phyloP scores from a whole-genome alignment of 140 eudicot species.

The Ambrosia hybrid region DNA sequence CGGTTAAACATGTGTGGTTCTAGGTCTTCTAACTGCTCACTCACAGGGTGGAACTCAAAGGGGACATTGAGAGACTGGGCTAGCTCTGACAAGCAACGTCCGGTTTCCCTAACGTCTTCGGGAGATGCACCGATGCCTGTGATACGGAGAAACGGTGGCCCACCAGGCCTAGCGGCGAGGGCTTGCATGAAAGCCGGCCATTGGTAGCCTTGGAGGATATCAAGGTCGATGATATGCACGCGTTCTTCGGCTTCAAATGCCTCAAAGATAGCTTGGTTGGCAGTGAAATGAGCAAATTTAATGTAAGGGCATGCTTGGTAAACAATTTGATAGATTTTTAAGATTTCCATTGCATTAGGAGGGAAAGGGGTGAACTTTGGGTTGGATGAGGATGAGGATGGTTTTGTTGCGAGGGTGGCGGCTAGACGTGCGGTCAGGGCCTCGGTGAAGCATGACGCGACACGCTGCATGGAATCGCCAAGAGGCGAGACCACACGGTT shows the following conservation, averaged over 20 bases:
- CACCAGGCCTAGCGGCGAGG: slow-evolving; percentile 74
- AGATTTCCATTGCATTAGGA: slow-evolving; percentile 66
- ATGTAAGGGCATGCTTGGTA: slow-evolving; percentile 89
- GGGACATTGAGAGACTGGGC: slow-evolving; percentile 77
- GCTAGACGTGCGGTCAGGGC: slow-evolving; percentile 73
- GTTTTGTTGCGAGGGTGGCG: slow-evolving; percentile 62
- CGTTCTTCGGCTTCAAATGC: slow-evolving; percentile 82
- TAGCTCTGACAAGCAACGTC: slow-evolving; percentile 60
- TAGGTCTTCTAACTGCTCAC: slow-evolving; percentile 60
- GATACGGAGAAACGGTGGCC: slow-evolving; percentile 73
- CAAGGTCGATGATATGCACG: slow-evolving; percentile 77
- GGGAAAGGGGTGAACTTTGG: slow-evolving; percentile 73
- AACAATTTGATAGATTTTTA: slow-evolving; percentile 72
- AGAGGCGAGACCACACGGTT: slow-evolving; percentile 70
- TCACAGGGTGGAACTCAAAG: slow-evolving; percentile 70
- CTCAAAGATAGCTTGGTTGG: slow-evolving; percentile 83
- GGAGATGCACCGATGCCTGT: slow-evolving; percentile 74
- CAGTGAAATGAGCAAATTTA: slow-evolving; percentile 85
- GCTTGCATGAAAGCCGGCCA: slow-evolving; percentile 97
- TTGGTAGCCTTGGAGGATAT: slow-evolving; percentile 83
- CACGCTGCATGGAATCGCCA: slow-evolving; percentile 91
- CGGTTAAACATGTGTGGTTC: slow-evolving; percentile 79
- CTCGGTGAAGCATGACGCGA: slow-evolving; percentile 79
- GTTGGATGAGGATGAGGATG: slow-evolving; percentile 41
- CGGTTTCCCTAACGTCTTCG: slow-evolving; percentile 66